Percentiles rank a stretch among this genome's conserved stretches.
Evolutionary conservation across 805 yeast species (phyloP).

Genomic region (Candida incommunis): DNA sequence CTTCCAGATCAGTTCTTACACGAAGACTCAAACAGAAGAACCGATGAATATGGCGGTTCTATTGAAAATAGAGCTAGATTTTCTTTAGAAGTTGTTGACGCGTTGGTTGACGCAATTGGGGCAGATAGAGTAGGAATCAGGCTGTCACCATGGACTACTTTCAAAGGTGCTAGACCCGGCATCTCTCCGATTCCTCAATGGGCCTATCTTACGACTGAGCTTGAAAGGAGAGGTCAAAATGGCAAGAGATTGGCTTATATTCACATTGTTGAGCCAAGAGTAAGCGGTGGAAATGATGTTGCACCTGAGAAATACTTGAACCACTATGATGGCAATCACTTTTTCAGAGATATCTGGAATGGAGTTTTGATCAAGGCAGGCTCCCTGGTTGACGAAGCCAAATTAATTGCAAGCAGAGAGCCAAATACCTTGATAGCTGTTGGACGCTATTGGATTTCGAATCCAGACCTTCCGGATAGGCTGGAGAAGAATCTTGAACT

Average conservation of each 20-base stretch:
- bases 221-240: conserved; percentile 25
- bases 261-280: conserved; percentile 34
- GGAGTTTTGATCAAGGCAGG: conserved; percentile 32
- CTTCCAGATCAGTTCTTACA: conserved; percentile 35
- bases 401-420: conserved; percentile 19
- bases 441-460: conserved; percentile 38
- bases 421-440: conserved; percentile 21
- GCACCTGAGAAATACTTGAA: conserved; percentile 16
- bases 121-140: conserved; percentile 34
- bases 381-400: conserved; percentile 10
- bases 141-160: conserved; percentile 12
- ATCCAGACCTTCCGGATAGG: conserved; percentile 39
- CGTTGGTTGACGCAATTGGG: conserved; percentile 37
- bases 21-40: conserved; percentile 33
- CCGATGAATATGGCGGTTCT: conserved; percentile 50
- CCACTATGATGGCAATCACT: conserved; percentile 22
- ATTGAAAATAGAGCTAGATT: conserved; percentile 42
- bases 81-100: conserved; percentile 40
- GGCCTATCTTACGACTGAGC: conserved; percentile 27
- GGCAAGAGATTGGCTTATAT: conserved; percentile 29
- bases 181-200: conserved; percentile 24
- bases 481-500: conserved; percentile 28
- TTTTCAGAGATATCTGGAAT: conserved; percentile 29
- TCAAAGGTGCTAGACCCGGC: conserved; percentile 16
- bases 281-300: conserved; percentile 11